Evolutionary conservation across 1,284 basidiomycete species (phyloP), one percentile per base, ranked within the genome.

Genomic region (Chiua sp.): DNA sequence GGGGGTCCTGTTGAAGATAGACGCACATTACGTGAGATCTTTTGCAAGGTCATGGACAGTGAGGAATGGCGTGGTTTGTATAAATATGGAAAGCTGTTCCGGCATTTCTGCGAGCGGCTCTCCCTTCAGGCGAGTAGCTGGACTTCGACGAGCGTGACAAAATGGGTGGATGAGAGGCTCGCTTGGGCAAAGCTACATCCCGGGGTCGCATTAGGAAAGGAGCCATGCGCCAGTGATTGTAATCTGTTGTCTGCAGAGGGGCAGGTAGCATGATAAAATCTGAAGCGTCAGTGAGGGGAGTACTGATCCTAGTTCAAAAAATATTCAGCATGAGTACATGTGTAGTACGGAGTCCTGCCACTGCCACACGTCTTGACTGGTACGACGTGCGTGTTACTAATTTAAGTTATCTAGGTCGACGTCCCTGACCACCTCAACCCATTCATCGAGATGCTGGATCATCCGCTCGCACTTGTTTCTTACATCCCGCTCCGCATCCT

Each of bases 401-500:
- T 33, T 12, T n/a, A 28, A 26, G 28, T 46, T 30, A 32, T 78
- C 76, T 55, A 79, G 75, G 62, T 70, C 73, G 12, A 78, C 73
- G 37, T 74, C 69, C 42, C 70, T 67, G 15, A 79, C 69, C 18
- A 82, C 73, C 62, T 83, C 80, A 53, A 70, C 68, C 82, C 81
- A 83, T 30, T 79, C 76, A 53, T 84, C 80, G 30, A 86, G 64
- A 2, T 74, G 70, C 39, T 71, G 63, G 57, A 81, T 59, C 49
- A 82, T 69, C 44, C 68, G 76, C 53, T 64, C 56, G 53, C 75
- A 79, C 64, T 84, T 83, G 2, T 69, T 70, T 57, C 75, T 71
- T 28, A 85, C 75, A 54, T 80, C 81, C 4, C 57, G 61, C 28
- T 80, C 80, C 4, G 79, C 80, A 53, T 84, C 80, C 44, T 77